Base-by-base conservation (phyloP, 1,139 yeast genomes). In the Yamadazyma pseudoaaseri region DNA sequence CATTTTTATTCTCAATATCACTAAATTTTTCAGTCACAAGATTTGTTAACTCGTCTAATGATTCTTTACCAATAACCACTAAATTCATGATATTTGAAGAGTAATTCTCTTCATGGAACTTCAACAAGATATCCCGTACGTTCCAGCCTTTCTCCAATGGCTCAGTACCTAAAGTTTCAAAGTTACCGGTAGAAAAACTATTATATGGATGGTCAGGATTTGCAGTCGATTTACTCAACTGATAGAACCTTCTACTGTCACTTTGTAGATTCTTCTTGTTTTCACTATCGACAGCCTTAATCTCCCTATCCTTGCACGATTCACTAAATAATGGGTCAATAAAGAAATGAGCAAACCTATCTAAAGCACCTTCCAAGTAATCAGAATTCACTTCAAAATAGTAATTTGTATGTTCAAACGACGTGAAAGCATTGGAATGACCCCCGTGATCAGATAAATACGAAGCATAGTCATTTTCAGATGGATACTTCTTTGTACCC, bases 401-500 rank as follows among this genome's bases (percentile, higher is more conserved):
- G 60, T 89, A 92, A 59, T 92, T 90, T 7, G 98, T 92, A 50
- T 86, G 89, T 49, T 85, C 86, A 3, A 90, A 69, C 1, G 96
- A 80, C 0, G 98, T 92, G 57, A 82, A 92, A 1, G 98, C 98
- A 52, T 86, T 86, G 18, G 79, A 72, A 42, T 63, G 64, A 3
- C 82, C 82, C 14, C 76, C 68, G 45, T 76, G 95, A 41, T 83
- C 79, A 5, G 95, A 73, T 41, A 92, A 65, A 55, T 74, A 92
- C 36, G 81, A 76, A 29, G 82, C 71, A 58, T 92, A 92, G 48
- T 87, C 97, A 56, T 87, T 89, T 57, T 92, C 98, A 39, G 74
- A 70, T 0, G 98, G 98, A 51, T 83, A 92, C 60, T 89, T 90
- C 47, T 76, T 70, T 4, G 97, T 90, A n/a, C 98, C 98, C 96